Percentiles rank a stretch among this genome's conserved stretches.
Conservation (phyloP, 2,329 filamentous ascomycete species). For the Fusarium albidum region DNA sequence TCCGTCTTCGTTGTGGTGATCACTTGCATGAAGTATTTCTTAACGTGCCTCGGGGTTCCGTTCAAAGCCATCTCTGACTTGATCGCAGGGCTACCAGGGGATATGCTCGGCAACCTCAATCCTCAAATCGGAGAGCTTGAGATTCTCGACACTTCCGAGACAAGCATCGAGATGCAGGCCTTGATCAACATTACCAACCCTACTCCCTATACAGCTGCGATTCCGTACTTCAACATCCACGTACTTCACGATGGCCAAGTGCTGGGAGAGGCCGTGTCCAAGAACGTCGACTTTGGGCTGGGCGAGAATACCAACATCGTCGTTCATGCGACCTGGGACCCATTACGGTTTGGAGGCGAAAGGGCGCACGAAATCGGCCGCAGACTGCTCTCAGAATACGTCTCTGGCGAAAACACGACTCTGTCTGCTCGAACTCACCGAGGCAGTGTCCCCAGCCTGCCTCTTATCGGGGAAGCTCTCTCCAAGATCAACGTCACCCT, state of each 20-base stretch:
- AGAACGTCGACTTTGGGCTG: constrained; percentile 67
- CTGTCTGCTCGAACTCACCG: constrained; percentile 77
- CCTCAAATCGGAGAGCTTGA: constrained; percentile 76
- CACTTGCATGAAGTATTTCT: constrained; percentile 42
- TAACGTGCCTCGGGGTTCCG: constrained; percentile 37
- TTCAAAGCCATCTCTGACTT: constrained; percentile 45
- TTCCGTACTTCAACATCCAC: constrained; percentile 84
- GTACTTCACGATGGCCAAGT: constrained; percentile 76
- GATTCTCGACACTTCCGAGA: constrained; percentile 75
- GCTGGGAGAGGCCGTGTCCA: constrained; percentile 77
- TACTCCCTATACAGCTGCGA: constrained; percentile 80
- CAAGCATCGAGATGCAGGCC: constrained; percentile 75
- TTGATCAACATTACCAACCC: constrained; percentile 88
- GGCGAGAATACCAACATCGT: constrained; percentile 77
- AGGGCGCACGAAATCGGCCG: constrained; percentile 69
- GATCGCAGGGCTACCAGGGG: constrained; percentile 64
- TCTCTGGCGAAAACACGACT: constrained; percentile 87
- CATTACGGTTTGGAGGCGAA: constrained; percentile 67
- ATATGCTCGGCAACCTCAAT: constrained; percentile 55
- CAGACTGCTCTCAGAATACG: constrained; percentile 82
- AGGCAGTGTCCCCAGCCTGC: constrained; percentile 76
- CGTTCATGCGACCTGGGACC: constrained; percentile 79
- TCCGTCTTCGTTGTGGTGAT: constrained; percentile 71
- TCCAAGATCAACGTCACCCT: constrained; percentile 76
- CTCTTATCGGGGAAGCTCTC: constrained; percentile 75